A percentile compares a stretch with the other conserved stretches of the same genome.
Evolutionary conservation across 805 yeast genomes (phyloP).

Genomic region (Yamadazyma endophytica): DNA sequence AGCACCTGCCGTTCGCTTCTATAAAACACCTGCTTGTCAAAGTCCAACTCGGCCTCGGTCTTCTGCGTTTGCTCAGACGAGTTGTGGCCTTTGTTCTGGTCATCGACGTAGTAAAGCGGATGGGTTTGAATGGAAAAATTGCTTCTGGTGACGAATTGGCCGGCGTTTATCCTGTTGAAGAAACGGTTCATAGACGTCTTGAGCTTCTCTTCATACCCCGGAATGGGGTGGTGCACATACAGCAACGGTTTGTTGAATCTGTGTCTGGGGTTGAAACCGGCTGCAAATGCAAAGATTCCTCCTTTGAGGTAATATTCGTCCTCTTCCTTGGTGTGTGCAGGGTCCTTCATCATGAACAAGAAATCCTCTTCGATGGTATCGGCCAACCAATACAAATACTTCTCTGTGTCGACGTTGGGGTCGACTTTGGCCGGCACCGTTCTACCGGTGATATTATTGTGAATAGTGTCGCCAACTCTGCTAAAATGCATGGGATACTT

Average conservation of each 20-base stretch:
- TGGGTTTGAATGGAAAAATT: constrained; percentile 41
- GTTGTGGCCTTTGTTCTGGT: constrained; percentile 37
- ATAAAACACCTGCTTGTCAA: constrained; percentile 35
- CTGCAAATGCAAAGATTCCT: constrained; percentile 43
- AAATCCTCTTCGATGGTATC: constrained; percentile 39
- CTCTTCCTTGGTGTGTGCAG: constrained; percentile 25
- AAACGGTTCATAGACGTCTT: constrained; percentile 39
- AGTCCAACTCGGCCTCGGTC: constrained; percentile 30
- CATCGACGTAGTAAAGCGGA: constrained; percentile 31
- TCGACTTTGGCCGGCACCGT: constrained; percentile 8
- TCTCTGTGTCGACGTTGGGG: constrained; percentile 8
- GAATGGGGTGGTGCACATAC: constrained; percentile 38
- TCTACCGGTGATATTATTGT: constrained; percentile 24
- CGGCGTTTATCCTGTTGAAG: constrained; percentile 30
- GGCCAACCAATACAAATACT: constrained; percentile 19
- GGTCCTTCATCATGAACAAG: constrained; percentile 34
- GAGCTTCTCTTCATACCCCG: constrained; percentile 37
- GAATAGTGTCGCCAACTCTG: constrained; percentile 13
- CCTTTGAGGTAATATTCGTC: constrained; percentile 40
- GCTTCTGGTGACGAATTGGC: constrained; percentile 35
- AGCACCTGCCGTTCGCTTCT: constrained; percentile 41
- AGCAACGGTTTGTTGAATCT: constrained; percentile 35
- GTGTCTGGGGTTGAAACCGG: constrained; percentile 38
- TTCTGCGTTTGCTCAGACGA: constrained; percentile 16
- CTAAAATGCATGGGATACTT: constrained; percentile 38